These are phyloP conservation scores for Trichomonascaceae sp. DNA, from an alignment of 1,139 yeast species.

Conservation along the genomic window DNA sequence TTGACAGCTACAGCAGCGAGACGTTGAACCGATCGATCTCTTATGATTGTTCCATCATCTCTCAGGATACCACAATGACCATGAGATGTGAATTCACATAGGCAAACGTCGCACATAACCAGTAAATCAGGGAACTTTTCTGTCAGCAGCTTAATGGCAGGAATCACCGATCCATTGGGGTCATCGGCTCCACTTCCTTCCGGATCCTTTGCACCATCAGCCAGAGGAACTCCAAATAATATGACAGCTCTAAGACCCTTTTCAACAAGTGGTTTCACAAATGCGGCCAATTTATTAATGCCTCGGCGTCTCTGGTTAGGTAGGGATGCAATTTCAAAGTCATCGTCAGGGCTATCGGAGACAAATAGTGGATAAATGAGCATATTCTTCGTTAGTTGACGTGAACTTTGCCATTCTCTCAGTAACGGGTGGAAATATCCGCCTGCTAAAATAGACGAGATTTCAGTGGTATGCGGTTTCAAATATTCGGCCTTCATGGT, in stretches of 20 bases:
- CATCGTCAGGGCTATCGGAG: conserved; percentile 78
- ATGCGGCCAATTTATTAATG: conserved; percentile 67
- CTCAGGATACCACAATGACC: conserved; percentile 93
- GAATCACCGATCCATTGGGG: conserved; percentile 92
- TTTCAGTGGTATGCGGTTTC: conserved; percentile 43
- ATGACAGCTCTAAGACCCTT: conserved; percentile 86
- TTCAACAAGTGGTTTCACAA: conserved; percentile 58
- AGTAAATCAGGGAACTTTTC: conserved; percentile 71
- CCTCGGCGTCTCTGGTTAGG: conserved; percentile 91
- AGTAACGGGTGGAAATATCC: conserved; percentile 89
- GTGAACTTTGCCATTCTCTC: conserved; percentile 86
- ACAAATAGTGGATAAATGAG: conserved; percentile 89
- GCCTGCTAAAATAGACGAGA: conserved; percentile 82
- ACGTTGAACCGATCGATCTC: conserved; percentile 70
- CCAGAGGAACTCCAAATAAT: conserved; percentile 84
- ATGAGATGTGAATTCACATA: conserved; percentile 93
- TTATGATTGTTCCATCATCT: conserved; percentile 78
- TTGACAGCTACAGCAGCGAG: conserved; percentile 93
- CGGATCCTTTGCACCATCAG: conserved; percentile 67
- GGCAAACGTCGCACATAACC: conserved; percentile 90
- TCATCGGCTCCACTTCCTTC: conserved; percentile 91
- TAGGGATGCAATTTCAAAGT: conserved; percentile 60
- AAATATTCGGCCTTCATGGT: conserved; percentile 16
- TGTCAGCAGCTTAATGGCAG: conserved; percentile 60
- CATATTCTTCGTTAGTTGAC: conserved; percentile 78